Evolutionary conservation across 2,329 filamentous ascomycete species (phyloP).

Genomic region (Fusarium circinatum): DNA sequence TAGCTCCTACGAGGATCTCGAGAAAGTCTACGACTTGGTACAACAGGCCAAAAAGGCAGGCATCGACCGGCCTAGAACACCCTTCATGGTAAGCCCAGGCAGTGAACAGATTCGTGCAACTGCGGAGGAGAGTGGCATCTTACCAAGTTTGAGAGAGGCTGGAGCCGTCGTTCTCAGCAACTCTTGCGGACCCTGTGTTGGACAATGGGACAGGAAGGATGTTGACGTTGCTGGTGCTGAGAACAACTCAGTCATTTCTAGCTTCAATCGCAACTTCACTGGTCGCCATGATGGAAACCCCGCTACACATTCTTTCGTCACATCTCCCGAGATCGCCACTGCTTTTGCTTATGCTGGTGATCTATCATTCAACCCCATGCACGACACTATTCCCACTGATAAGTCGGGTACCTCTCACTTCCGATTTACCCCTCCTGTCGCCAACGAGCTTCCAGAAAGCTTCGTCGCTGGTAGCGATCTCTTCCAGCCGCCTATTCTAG

Average conservation of each 20-base stretch:
- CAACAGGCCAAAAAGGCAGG: slow-evolving; percentile 88
- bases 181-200: slow-evolving; percentile 61
- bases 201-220: slow-evolving; percentile 94
- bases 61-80: slow-evolving; percentile 82
- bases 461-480: background rate
- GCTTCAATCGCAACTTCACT: slow-evolving; percentile 65
- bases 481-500: background rate
- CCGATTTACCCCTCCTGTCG: background rate
- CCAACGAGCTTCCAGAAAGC: background rate
- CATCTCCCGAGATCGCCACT: slow-evolving; percentile 94
- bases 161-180: slow-evolving; percentile 78
- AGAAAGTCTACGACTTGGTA: slow-evolving; percentile 84
- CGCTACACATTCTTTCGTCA: slow-evolving; percentile 67
- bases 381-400: slow-evolving; percentile 73
- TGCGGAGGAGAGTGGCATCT: slow-evolving; percentile 87
- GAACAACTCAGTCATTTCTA: slow-evolving; percentile 90
- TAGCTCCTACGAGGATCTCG: slow-evolving; percentile 87
- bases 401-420: slow-evolving; percentile 53
- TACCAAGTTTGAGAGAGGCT: slow-evolving; percentile 94
- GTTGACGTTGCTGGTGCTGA: slow-evolving; percentile 63
- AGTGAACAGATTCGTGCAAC: slow-evolving; percentile 97
- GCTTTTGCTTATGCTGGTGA: slow-evolving; percentile 92
- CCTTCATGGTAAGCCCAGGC: slow-evolving; percentile 95
- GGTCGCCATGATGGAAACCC: slow-evolving; percentile 52
- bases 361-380: slow-evolving; percentile 96